Evolutionary conservation across 2,329 filamentous ascomycete genomes (phyloP), one percentile per base, ranked within the genome.

Genomic region (Xylariaceae sp.): DNA sequence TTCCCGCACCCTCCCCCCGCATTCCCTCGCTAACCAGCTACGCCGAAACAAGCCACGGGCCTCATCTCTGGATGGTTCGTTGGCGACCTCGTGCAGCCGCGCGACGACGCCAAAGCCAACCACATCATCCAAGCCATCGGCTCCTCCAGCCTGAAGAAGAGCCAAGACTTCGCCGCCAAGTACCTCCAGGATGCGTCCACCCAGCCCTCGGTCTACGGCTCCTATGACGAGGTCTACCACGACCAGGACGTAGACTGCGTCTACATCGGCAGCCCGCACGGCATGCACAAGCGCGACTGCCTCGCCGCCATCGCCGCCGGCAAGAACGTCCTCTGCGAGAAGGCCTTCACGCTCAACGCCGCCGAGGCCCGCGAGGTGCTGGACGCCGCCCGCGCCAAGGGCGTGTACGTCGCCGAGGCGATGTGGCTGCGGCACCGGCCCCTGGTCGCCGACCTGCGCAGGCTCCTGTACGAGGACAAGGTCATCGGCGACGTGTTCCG

Each of bases 1-100:
- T 6, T 13, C 30, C 30, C 7, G 6, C 6, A 6, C 30, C 30
- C 30, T 4, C 15, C 30, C 30, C 30, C 30, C 30, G 30, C 30
- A n/a, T 17, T n/a, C 16, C 30, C 6, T 13, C 16, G 13, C 30
- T 32, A n/a, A 32, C 30, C 30, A 40, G 28, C 18, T 12, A 12
- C 9, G 30, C 28, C 19, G 35, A 40, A 11, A n/a, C n/a, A n/a
- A 48, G 65, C 63, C 30, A 70, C 67, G 1, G 69, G 69, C 13
- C 52, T 65, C 34, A 71, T 73, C 37, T 67, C 67, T 1, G 66
- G 63, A 11, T 72, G 67, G 67, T 72, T 72, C 46, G 65, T 71
- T 0, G 49, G 52, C 4, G 69, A 73, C 44, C 54, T 73, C 3
- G 43, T 64, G 8, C 50, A 68, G n/a, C 43, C 59, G 6, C 59